Evolutionary conservation across 495 filamentous ascomycete genomes (phyloP).

Genomic region (Cudoniella acicularis): DNA sequence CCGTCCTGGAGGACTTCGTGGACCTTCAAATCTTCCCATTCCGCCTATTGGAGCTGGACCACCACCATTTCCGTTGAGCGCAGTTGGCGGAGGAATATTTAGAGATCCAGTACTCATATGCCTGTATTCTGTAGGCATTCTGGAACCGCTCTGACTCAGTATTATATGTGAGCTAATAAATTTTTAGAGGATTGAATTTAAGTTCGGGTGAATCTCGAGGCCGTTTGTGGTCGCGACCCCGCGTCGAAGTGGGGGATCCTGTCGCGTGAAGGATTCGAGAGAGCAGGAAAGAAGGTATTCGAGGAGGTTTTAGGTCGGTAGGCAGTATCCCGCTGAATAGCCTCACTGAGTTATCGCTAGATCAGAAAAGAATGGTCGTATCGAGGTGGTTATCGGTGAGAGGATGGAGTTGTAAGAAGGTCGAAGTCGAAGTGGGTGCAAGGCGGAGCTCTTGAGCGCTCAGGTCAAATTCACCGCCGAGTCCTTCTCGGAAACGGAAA

Average conservation of each 20-base stretch:
- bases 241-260: constrained; percentile 20
- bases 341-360: too few species aligned
- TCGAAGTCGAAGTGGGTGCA: neutral
- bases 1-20: constrained; percentile 76
- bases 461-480: constrained; percentile 10
- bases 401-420: neutral
- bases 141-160: neutral
- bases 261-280: constrained; percentile 9
- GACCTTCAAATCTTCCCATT: constrained; percentile 55
- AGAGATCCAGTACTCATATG: constrained; percentile 50
- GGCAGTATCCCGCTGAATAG: too few species aligned
- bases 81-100: constrained; percentile 39
- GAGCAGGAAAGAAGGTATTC: neutral
- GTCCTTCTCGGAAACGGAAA: constrained; percentile 9
- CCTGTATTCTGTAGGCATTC: constrained; percentile 40
- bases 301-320: too few species aligned
- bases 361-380: neutral
- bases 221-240: constrained; percentile 8
- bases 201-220: neutral
- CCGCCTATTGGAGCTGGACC: constrained; percentile 31
- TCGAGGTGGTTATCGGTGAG: neutral
- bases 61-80: constrained; percentile 26
- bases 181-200: neutral
- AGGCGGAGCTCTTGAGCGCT: constrained; percentile 1
- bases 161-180: neutral